Evolutionary conservation across 176 grass and related monocot genomes (phyloP).

Genomic region (Rhynchospora tenuis): DNA sequence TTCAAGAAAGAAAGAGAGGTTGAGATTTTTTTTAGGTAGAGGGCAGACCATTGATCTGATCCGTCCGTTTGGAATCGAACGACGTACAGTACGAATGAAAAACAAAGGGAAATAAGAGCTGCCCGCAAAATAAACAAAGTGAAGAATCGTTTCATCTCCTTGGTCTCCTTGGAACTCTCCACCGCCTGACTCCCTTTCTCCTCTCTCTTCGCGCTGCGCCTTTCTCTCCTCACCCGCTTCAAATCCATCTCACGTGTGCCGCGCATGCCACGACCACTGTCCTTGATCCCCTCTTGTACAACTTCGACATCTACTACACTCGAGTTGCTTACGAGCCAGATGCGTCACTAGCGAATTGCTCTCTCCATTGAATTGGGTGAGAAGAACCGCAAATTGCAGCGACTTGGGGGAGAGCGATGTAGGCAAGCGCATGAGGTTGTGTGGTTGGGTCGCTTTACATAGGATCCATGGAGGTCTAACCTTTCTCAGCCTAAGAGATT

Average conservation of each 20-base stretch:
- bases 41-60: too few relatives aligned
- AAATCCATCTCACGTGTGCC: slow-evolving; percentile 3
- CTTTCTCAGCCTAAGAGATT: slow-evolving; percentile 74
- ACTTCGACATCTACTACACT: slow-evolving; percentile 35
- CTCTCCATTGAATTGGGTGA: slow-evolving; percentile 52
- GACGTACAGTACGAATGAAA: too few relatives aligned
- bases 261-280: neutral
- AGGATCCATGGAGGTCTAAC: slow-evolving; percentile 75
- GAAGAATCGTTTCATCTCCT: too few relatives aligned
- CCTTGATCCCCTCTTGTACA: slow-evolving; percentile 29
- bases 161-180: too few relatives aligned
- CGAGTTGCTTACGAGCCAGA: slow-evolving; percentile 17
- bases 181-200: slow-evolving; percentile 19
- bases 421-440: slow-evolving; percentile 60
- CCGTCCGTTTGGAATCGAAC: too few relatives aligned
- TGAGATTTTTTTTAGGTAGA: too few relatives aligned
- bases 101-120: too few relatives aligned
- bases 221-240: slow-evolving; percentile 27
- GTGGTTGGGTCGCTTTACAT: slow-evolving; percentile 90
- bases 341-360: slow-evolving; percentile 15
- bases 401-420: slow-evolving; percentile 53
- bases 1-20: too few relatives aligned
- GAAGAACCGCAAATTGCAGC: slow-evolving; percentile 57
- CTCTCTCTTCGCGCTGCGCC: slow-evolving; percentile 37
- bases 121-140: too few relatives aligned